Base-by-base conservation (phyloP, 192 early-diverging fungal genomes). In the Gryganskiella cystojenkinii region DNA sequence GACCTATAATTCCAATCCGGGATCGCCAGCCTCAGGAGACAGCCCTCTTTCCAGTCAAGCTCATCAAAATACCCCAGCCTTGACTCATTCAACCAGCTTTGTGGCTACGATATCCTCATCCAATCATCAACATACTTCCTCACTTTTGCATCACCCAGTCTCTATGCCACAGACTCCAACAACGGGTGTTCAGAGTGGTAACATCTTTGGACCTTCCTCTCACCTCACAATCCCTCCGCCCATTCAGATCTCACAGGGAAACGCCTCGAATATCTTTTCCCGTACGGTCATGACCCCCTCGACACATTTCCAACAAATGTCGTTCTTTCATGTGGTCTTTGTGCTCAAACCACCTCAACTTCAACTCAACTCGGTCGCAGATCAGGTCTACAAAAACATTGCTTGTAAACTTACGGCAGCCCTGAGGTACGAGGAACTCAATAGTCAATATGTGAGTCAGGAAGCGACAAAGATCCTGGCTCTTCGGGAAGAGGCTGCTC, bases 281-380 rank as follows among this genome's bases (percentile, higher is more conserved):
- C 61, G 70, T 28, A 63, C 67, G 27, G 51, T 44, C 0, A 51
- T 70, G 31, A 66, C 69, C 6, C 53, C 67, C 10, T 60, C 54
- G 0, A 43, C 40, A 27, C 64, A 65, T 34, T 34, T 68, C 33
- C 73, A 52, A 27, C 82, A 80, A 76, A 91, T 93, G 74, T 88
- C 91, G 7, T 88, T 88, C 70, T 95, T 95, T 76, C 91, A 95
- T 81, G 79, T 95, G 13, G 92, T 95, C 9, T 92, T 94, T 71
- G 92, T 92, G 3, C 61, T 92, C n/a, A 70, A 79, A 25, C 85
- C 87, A 24, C 71, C 80, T 5, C 81, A 84, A 46, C 61, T 85
- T 3, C 81, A 88, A 54, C 69, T 92, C 33, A 85, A 75, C 68
- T 58, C 57, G 56, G 86, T 92, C 43, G 87, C 92, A 0, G 85